phyloP scores from a whole-genome alignment of 495 filamentous ascomycete genomes.

The Clohesyomyces aquaticus region DNA sequence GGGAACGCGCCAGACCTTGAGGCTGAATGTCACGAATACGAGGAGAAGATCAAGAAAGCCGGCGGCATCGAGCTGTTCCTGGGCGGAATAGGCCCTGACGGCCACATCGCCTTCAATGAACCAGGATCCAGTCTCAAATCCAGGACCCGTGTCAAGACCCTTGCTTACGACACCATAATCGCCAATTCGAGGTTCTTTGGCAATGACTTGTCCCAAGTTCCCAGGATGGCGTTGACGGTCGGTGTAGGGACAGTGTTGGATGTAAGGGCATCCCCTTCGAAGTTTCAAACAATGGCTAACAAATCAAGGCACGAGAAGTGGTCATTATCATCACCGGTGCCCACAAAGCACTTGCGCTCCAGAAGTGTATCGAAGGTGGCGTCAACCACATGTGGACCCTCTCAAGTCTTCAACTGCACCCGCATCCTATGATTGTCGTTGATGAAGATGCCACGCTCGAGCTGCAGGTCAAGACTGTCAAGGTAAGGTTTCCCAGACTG shows the following conservation, averaged over 20 bases:
- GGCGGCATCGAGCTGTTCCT: constrained; percentile 87
- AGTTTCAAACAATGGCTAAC: constrained; percentile 4
- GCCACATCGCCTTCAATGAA: constrained; percentile 90
- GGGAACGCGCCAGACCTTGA: constrained; percentile 76
- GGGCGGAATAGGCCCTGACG: constrained; percentile 82
- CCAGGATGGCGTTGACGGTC: constrained; percentile 82
- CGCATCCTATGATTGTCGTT: constrained; percentile 77
- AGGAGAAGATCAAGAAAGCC: constrained; percentile 71
- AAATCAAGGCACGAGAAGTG: constrained; percentile 66
- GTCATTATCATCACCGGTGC: constrained; percentile 80
- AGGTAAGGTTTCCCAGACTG: constrained; percentile 51
- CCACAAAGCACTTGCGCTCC: constrained; percentile 78
- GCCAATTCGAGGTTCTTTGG: constrained; percentile 85
- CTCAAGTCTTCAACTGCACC: constrained; percentile 77
- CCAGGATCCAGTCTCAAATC: constrained; percentile 79
- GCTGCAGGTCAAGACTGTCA: constrained; percentile 84
- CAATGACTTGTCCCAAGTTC: constrained; percentile 71
- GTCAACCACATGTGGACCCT: constrained; percentile 92
- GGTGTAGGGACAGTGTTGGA: constrained; percentile 87
- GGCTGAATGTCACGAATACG: constrained; percentile 77
- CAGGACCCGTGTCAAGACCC: constrained; percentile 80
- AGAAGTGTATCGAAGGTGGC: constrained; percentile 78
- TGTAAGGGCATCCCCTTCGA: constrained; percentile 39
- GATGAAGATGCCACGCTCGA: constrained; percentile 86
- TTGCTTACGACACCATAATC: constrained; percentile 84